Percentiles rank a stretch among this genome's conserved stretches.
These are phyloP conservation scores for Nakazawaea wickerhamii DNA, from an alignment of 805 yeast genomes.

Conservation along the genomic window DNA sequence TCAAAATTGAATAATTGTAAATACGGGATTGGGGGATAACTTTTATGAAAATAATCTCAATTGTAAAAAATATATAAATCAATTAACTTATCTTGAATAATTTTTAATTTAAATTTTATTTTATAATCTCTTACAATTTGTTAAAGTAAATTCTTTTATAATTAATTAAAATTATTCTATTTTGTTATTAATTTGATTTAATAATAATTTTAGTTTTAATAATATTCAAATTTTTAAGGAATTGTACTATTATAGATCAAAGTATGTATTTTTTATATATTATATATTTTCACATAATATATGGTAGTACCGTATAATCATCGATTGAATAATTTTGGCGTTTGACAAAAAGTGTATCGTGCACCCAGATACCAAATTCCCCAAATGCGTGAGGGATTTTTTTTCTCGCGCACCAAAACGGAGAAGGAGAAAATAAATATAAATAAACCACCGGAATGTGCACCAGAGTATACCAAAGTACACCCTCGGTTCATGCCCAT, in stretches of 20 bases:
- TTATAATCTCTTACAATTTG: not conserved
- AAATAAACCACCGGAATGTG: too few species aligned
- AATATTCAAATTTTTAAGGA: not conserved
- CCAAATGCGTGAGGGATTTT: not conserved
- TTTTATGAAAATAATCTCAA: not conserved
- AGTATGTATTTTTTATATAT: not conserved
- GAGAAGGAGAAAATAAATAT: too few species aligned
- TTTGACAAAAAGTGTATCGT: too few species aligned
- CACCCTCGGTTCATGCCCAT: too few species aligned
- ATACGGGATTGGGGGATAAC: not conserved
- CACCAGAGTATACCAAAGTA: too few species aligned
- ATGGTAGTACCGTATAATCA: too few species aligned
- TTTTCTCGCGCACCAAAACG: too few species aligned
- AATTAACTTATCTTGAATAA: slow-evolving; percentile 2
- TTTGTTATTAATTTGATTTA: not conserved
- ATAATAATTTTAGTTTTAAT: not conserved
- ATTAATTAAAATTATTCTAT: not conserved
- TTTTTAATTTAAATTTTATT: not conserved
- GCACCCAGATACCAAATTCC: not conserved
- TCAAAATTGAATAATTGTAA: not conserved
- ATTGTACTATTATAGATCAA: slow-evolving; percentile 4
- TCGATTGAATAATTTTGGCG: too few species aligned
- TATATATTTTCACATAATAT: too few species aligned
- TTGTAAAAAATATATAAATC: slow-evolving; percentile 2
- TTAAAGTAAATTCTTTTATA: not conserved